Percentiles rank a stretch among this genome's conserved stretches.
These are phyloP conservation scores for Coniochaeta prunicola DNA, from an alignment of 2,329 filamentous ascomycete species.

Conservation along the genomic window DNA sequence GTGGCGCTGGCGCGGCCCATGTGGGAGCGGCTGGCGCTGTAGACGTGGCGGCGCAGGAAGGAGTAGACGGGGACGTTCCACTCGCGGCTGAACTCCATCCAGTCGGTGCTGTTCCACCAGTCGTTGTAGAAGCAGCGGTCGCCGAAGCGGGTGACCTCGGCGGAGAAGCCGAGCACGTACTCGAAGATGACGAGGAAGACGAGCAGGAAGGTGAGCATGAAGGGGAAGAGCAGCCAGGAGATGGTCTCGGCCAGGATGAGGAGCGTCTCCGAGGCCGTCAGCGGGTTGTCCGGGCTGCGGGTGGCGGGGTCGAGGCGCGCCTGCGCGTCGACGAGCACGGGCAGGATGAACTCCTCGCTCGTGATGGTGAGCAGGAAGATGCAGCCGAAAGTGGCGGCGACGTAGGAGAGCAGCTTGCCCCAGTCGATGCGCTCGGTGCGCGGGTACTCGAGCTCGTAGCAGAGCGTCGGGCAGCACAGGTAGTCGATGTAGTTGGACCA, in stretches of 20 bases:
- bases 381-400: slow-evolving; percentile 85
- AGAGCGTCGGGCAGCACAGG: slow-evolving; percentile 86
- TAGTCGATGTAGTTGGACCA: slow-evolving; percentile 78
- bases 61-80: slow-evolving; percentile 98
- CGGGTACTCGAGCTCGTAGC: slow-evolving; percentile 96
- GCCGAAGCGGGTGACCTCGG: slow-evolving; percentile 87
- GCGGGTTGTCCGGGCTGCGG: slow-evolving; percentile 18
- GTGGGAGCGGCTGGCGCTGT: slow-evolving; percentile 69
- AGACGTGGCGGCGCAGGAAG: slow-evolving; percentile 91
- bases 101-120: slow-evolving; percentile 74
- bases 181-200: slow-evolving; percentile 99
- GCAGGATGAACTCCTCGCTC: slow-evolving; percentile 92
- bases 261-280: slow-evolving; percentile 54
- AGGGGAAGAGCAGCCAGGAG: slow-evolving; percentile 87
- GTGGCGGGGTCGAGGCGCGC: slow-evolving; percentile 37
- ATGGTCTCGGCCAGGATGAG: slow-evolving; percentile 86
- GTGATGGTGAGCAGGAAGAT: slow-evolving; percentile 90
- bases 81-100: slow-evolving; percentile 92
- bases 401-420: slow-evolving; percentile 76
- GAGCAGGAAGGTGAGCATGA: slow-evolving; percentile 91
- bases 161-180: slow-evolving; percentile 89
- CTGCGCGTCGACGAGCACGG: slow-evolving; percentile 70
- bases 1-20: slow-evolving; percentile 75
- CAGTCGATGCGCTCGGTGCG: slow-evolving; percentile 69
- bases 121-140: slow-evolving; percentile 88